Evolutionary conservation across 1,284 basidiomycete genomes (phyloP).

Genomic region (Sphaerobolus stellatus): DNA sequence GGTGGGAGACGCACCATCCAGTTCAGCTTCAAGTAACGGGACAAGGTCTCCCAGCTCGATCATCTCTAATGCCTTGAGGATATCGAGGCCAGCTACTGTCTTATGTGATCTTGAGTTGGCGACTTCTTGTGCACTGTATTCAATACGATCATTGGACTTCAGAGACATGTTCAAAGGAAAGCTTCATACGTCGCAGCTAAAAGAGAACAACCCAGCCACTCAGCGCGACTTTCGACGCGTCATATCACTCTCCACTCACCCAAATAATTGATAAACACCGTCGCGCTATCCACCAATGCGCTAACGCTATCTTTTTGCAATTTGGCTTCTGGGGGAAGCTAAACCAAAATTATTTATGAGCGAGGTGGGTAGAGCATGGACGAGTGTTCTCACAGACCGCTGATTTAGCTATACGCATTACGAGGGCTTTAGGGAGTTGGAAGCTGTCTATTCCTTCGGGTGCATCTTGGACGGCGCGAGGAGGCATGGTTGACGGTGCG

Average conservation of each 20-base stretch:
- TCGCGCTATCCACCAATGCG: conserved; percentile 40
- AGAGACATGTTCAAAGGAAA: no score
- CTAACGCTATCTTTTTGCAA: conserved; percentile 45
- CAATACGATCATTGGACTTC: no score
- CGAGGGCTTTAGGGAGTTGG: conserved; percentile 42
- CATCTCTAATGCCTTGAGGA: conserved; percentile 42
- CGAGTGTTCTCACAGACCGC: conserved; percentile 27
- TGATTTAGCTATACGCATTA: conserved; percentile 43
- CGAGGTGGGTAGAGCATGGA: not conserved
- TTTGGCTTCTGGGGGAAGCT: conserved; percentile 45
- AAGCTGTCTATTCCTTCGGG: conserved; percentile 36
- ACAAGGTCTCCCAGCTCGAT: conserved; percentile 42
- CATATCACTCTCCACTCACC: conserved; percentile 28
- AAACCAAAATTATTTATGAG: not conserved
- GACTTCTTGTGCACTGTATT: conserved; percentile 40
- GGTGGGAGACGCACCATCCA: conserved; percentile 35
- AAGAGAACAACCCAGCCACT: not conserved
- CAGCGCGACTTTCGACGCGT: not conserved
- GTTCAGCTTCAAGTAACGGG: conserved; percentile 39
- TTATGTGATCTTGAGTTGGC: conserved; percentile 40
- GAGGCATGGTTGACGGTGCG: not conserved
- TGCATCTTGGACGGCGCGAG: not conserved
- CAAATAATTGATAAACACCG: conserved; percentile 48
- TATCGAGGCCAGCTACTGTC: conserved; percentile 43
- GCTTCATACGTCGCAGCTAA: conserved; percentile 27